Conservation (phyloP, 1,139 yeast species). For the Yamadazyma buinensis region DNA sequence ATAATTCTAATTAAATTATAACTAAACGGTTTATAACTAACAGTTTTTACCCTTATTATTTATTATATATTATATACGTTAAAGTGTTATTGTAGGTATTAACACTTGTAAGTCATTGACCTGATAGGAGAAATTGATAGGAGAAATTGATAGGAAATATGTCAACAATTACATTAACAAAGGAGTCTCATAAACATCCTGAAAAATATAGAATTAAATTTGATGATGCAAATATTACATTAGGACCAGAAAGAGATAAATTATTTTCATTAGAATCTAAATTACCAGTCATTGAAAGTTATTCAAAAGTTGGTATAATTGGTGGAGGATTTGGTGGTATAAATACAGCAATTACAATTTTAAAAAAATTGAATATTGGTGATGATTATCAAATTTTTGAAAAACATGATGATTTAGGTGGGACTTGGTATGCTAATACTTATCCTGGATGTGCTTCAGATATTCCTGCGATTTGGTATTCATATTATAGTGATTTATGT, state of each 20-base stretch:
- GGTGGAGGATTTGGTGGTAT: constrained; percentile 53
- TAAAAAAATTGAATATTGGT: constrained; percentile 24
- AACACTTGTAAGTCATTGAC: no score
- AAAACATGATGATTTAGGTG: constrained; percentile 45
- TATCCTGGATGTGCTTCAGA: constrained; percentile 55
- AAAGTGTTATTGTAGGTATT: no score
- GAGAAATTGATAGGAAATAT: no score
- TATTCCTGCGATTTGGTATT: constrained; percentile 49
- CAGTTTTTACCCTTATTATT: no score
- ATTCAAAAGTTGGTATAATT: constrained; percentile 34
- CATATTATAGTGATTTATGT: constrained; percentile 38
- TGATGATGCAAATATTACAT: constrained; percentile 25
- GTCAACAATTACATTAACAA: constrained; percentile 23
- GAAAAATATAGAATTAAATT: constrained; percentile 25
- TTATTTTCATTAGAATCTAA: constrained; percentile 14
- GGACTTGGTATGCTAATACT: constrained; percentile 53
- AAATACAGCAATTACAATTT: constrained; percentile 28
- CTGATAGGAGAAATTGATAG: no score
- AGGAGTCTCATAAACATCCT: constrained; percentile 33
- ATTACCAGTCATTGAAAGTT: constrained; percentile 21
- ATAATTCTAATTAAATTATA: no score
- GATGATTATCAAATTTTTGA: constrained; percentile 41
- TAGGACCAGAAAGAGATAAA: constrained; percentile 21
- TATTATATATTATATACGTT: no score
- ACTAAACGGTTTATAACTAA: no score